Base-by-base conservation (phyloP, 2,329 filamentous ascomycete species). In the Microdochium bolleyi region DNA sequence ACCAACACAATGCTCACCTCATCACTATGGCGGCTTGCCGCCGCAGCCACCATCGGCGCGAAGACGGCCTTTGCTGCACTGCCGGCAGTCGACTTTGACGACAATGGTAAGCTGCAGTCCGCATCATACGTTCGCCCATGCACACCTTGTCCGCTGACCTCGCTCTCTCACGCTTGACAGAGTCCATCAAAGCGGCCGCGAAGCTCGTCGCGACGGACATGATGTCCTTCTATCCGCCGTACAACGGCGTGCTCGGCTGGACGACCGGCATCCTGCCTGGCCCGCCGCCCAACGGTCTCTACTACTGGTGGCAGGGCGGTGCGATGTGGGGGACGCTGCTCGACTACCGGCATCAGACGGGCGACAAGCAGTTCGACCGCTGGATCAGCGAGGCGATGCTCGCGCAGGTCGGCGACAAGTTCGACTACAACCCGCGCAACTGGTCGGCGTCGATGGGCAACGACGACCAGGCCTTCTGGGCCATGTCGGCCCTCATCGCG, bases 381-480 rank as follows among this genome's bases (percentile, higher is more conserved):
- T 65, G 70, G n/a, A 68, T 74, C 16, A 73, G 66, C 8, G 58
- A 73, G 54, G 74, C 68, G 1, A 56, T 79, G 51, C 58, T 69
- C 1, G 70, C 63, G 51, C 76, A 79, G 60, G 61, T 64, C n/a
- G 74, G 75, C 11, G 58, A 64, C 1, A 62, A 73, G 37, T 54
- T 67, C 50, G 65, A 75, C 57, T 78, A 67, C 59, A 69, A 76
- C 66, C 71, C 76, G 2, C 25, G 56, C 1, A 74, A 73, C 55
- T 69, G 66, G 59, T 64, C 66, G 4, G 56, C 48, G 2, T 56
- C 54, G 2, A 52, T 64, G 21, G 75, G 74, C 53, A 81, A 80
- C 56, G 76, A 81, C 54, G 78, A 81, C 54, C 77, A 80, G 66
- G 73, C 76, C 8, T 82, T 84, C 60, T 87, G 83, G 83, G 82